Percentiles rank a stretch among this genome's conserved stretches.
phyloP scores from a whole-genome alignment of 1,139 yeast genomes.

The Taphrina pruni region DNA sequence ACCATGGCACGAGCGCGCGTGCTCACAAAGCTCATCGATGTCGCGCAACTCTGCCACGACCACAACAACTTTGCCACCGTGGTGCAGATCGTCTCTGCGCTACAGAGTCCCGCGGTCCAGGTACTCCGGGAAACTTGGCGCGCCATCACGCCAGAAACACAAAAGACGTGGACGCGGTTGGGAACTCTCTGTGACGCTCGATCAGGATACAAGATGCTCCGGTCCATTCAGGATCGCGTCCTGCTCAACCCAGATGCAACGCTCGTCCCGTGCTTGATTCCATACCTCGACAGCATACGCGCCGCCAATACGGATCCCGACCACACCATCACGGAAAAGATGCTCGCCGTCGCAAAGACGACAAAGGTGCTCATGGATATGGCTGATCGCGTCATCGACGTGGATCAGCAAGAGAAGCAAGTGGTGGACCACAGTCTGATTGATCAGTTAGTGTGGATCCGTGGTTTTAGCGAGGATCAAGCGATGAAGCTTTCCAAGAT shows the following conservation, averaged over 20 bases:
- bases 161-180: conserved; percentile 54
- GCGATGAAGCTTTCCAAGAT: background rate
- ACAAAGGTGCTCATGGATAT: conserved; percentile 24
- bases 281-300: conserved; percentile 11
- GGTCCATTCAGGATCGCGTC: conserved; percentile 74
- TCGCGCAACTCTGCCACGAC: conserved; percentile 69
- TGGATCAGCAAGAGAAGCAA: background rate
- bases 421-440: conserved; percentile 2
- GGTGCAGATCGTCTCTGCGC: conserved; percentile 83
- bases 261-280: conserved; percentile 14
- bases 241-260: conserved; percentile 49
- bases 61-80: conserved; percentile 83
- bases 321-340: conserved; percentile 3
- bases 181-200: conserved; percentile 63
- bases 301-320: background rate
- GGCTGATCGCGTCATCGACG: conserved; percentile 8
- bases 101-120: conserved; percentile 72
- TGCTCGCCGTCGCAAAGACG: conserved; percentile 8
- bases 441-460: conserved; percentile 20
- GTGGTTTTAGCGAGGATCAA: conserved; percentile 4
- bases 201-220: conserved; percentile 69
- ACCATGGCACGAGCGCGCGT: conserved; percentile 65
- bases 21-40: conserved; percentile 78
- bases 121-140: conserved; percentile 75
- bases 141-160: conserved; percentile 59